Evolutionary conservation across 306 rosid genomes (phyloP).

Genomic region (Begonia fuchsioides): DNA sequence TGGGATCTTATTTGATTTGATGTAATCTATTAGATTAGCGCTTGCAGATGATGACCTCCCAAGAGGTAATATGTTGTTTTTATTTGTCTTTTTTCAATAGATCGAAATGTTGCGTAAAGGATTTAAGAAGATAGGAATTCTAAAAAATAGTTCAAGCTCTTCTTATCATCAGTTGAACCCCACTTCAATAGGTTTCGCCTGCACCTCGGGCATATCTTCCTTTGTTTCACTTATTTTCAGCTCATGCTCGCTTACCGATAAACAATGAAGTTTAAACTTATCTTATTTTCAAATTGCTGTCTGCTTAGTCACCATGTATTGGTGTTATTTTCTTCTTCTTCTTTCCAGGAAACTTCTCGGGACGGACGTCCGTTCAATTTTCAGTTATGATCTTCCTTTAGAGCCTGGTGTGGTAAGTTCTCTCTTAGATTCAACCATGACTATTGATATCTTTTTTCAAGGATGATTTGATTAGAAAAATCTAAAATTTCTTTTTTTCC

Average conservation of each 20-base stretch:
- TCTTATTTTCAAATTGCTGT: constrained; percentile 5
- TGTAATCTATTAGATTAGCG: not conserved
- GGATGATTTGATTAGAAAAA: no score
- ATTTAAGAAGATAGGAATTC: constrained; percentile 62
- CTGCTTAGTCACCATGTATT: constrained; percentile 4
- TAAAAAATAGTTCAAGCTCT: constrained; percentile 36
- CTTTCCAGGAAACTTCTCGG: constrained; percentile 77
- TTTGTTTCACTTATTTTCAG: not conserved
- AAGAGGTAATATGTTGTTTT: constrained; percentile 8
- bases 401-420: constrained; percentile 94
- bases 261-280: no score
- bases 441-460: not conserved
- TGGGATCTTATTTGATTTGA: no score
- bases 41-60: constrained; percentile 1
- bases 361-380: constrained; percentile 70
- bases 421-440: constrained; percentile 15
- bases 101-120: constrained; percentile 68
- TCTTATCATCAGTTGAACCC: constrained; percentile 77
- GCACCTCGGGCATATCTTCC: constrained; percentile 4
- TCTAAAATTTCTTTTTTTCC: no score
- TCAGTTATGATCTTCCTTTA: constrained; percentile 49
- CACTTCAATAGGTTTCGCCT: constrained; percentile 66
- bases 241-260: not conserved
- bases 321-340: not conserved
- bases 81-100: constrained; percentile 26